A percentile compares a stretch with the other conserved stretches of the same genome.
These are phyloP conservation scores for Purshia tridentata DNA, from an alignment of 306 rosid genomes.

Conservation along the genomic window DNA sequence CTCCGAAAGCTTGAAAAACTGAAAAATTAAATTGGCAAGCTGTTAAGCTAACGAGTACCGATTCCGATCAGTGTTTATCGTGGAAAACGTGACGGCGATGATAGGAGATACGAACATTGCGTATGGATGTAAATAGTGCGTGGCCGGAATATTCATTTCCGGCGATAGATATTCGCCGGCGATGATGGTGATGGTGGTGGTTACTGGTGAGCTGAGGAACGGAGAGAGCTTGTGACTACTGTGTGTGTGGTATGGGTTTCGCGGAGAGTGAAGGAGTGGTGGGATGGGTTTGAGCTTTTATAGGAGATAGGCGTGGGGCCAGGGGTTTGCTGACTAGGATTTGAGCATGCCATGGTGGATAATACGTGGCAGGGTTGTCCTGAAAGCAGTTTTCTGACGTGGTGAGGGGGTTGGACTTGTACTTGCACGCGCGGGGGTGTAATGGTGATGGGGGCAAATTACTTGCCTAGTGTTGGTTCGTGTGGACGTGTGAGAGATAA, in stretches of 20 bases:
- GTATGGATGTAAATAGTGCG: conserved; percentile 19
- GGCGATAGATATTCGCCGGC: conserved; percentile 44
- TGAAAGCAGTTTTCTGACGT: conserved; percentile 28
- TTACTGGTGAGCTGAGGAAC: not conserved
- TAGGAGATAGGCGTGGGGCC: not conserved
- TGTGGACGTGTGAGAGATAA: not conserved
- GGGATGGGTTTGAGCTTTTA: conserved; percentile 34
- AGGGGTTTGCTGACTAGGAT: conserved; percentile 46
- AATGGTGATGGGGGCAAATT: too few relatives aligned
- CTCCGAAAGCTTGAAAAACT: not conserved
- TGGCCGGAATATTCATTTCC: conserved; percentile 70
- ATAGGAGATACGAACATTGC: conserved; percentile 56
- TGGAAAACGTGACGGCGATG: conserved; percentile 83
- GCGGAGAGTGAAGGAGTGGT: conserved; percentile 5
- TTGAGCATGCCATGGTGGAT: conserved; percentile 28
- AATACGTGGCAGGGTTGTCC: conserved; percentile 33
- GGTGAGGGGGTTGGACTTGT: not conserved
- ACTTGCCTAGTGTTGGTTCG: too few relatives aligned
- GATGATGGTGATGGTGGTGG: conserved; percentile 4
- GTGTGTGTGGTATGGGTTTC: not conserved
- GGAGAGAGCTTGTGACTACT: not conserved
- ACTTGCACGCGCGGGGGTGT: conserved; percentile 6
- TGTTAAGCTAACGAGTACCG: conserved; percentile 12
- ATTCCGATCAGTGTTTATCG: conserved; percentile 42
- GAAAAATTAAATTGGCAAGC: not conserved